These are phyloP conservation scores for Porcisia deanei DNA, from an alignment of 208 protist species.

Conservation along the genomic window DNA sequence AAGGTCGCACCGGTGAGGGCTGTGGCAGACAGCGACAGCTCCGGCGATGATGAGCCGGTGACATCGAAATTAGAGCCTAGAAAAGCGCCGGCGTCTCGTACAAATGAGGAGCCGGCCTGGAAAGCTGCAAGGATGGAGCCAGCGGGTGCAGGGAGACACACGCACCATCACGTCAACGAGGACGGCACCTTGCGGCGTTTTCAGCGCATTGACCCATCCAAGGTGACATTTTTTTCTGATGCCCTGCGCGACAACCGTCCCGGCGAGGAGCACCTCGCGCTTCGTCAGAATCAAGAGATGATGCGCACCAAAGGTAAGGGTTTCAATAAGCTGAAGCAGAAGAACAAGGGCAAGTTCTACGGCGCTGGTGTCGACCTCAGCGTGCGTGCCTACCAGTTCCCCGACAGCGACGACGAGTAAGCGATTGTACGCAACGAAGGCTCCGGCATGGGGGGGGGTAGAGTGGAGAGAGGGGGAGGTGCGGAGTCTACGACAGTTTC, in stretches of 20 bases:
- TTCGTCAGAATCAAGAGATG: constrained; percentile 90
- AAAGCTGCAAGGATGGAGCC: constrained; percentile 26
- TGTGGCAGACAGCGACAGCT: constrained; percentile 27
- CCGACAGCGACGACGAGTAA: constrained; percentile 82
- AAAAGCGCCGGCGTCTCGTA: constrained; percentile 15
- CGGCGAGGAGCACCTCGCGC: constrained; percentile 56
- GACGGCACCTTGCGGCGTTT: constrained; percentile 65
- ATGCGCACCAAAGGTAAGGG: constrained; percentile 84
- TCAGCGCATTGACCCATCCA: constrained; percentile 75
- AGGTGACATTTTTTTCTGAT: constrained; percentile 63
- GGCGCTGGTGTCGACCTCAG: constrained; percentile 70
- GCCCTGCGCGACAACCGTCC: constrained; percentile 70
- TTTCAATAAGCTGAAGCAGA: constrained; percentile 92
- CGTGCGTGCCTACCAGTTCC: constrained; percentile 81
- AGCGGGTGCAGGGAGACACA: constrained; percentile 5
- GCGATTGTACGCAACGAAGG: not conserved
- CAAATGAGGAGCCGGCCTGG: constrained; percentile 27
- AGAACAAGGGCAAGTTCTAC: constrained; percentile 91
- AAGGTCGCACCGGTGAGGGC: constrained; percentile 37
- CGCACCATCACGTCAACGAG: constrained; percentile 38
- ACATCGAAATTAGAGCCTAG: constrained; percentile 31
- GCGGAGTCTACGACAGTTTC: not conserved
- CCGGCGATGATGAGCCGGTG: constrained; percentile 51
- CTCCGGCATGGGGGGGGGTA: not conserved
- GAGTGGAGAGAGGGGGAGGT: not conserved